These are phyloP conservation scores for Pyrenula massariospora DNA, from an alignment of 495 filamentous ascomycete genomes.

Conservation along the genomic window DNA sequence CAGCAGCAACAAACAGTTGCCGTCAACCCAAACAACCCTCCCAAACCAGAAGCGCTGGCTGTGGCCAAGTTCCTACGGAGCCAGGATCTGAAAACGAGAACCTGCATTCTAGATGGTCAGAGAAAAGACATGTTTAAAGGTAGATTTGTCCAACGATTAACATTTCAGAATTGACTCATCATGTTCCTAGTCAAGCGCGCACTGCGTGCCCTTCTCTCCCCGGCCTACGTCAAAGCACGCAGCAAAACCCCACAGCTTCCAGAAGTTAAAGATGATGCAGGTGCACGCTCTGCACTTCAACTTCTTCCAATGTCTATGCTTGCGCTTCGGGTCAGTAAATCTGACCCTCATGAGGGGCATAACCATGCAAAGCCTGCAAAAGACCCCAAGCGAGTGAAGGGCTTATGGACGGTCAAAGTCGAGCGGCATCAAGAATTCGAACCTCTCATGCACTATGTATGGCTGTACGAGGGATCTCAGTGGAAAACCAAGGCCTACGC, in stretches of 20 bases:
- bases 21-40: constrained; percentile 56
- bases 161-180: constrained; percentile 3
- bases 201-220: constrained; percentile 81
- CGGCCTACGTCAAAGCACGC: constrained; percentile 74
- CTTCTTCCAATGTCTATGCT: constrained; percentile 92
- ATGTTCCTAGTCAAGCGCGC: constrained; percentile 79
- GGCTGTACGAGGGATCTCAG: constrained; percentile 90
- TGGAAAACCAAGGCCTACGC: constrained; percentile 89
- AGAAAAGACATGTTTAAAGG: constrained; percentile 97
- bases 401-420: constrained; percentile 90
- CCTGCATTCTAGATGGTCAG: constrained; percentile 90
- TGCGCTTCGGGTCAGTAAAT: constrained; percentile 78
- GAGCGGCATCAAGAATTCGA: constrained; percentile 91
- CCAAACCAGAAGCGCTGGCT: constrained; percentile 77
- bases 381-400: constrained; percentile 80
- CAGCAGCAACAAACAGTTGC: constrained; percentile 31
- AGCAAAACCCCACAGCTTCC: constrained; percentile 85
- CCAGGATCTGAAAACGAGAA: constrained; percentile 81
- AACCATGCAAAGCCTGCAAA: constrained; percentile 55
- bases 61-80: constrained; percentile 79
- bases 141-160: constrained; percentile 17
- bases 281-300: constrained; percentile 87
- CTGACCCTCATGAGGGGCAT: constrained; percentile 62
- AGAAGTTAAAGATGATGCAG: constrained; percentile 71
- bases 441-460: constrained; percentile 90